Evolutionary conservation across 2,329 filamentous ascomycete species (phyloP), one percentile per base, ranked within the genome.

Genomic region (Hysterium pulicare): DNA sequence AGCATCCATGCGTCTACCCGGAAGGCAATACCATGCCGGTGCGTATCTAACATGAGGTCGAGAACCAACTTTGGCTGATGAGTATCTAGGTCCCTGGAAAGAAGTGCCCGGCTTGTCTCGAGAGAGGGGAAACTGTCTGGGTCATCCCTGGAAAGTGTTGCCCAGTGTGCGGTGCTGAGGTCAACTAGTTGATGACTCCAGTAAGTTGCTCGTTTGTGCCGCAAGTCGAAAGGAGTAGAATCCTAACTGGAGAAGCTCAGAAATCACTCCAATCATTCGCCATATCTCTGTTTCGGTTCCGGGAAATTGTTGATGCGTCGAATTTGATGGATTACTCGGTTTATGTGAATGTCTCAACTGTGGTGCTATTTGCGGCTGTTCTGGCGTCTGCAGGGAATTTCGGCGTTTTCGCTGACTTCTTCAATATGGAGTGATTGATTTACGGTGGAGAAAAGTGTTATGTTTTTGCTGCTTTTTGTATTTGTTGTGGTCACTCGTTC

Each of bases 91-190:
- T 69, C 31, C 66, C 66, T 40, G 64, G 64, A 33, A 62, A 62
- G 39, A 62, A 63, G 17, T 69, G 66, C 53, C 66, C 66, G 20
- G 57, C 61, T 23, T 69, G 66, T 40, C 56, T 68, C 34, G 64
- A 67, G 40, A 59, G 63, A 33, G 65, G 65, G n/a, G 56, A 67
- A 33, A 66, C 62, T 2, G 62, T 69, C 2, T 69, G 66, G 66
- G 66, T 69, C 16, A 63, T 68, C 38, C 64, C 63, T 4, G 66
- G 66, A 20, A 68, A 68, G 44, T 62, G 60, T 49, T 69, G 66
- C 46, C 61, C 63, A 6, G 52, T 61, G 33, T 69, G 66, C 39
- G 65, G 65, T 33, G 67, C 64, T 38, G 61, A 63, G n/a, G 66
- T 69, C 24, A 67, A 66, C 43, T 68, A 53, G 41, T 6, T 20